These are phyloP conservation scores for Fraxinus floribunda DNA, from an alignment of 305 asterid species.

Conservation along the genomic window DNA sequence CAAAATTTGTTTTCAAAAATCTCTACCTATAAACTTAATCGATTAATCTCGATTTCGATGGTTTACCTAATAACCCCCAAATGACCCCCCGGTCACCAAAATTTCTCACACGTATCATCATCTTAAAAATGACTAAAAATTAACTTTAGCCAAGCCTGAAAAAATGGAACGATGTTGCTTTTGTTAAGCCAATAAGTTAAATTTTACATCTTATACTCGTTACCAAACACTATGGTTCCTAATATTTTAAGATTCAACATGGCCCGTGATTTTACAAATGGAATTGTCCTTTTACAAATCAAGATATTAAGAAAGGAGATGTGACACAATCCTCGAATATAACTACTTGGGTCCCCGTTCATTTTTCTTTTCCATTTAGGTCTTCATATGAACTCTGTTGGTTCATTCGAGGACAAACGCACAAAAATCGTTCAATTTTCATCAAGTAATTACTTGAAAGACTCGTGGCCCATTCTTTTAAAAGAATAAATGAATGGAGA, in stretches of 20 bases:
- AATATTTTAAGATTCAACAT: not conserved
- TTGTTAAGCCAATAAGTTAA: no score
- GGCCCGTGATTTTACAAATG: not conserved
- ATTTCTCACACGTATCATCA: no score
- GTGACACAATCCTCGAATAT: not conserved
- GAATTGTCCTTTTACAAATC: not conserved
- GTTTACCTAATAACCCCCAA: not conserved
- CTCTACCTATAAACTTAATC: not conserved
- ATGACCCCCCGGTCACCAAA: not conserved
- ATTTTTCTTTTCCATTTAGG: not conserved
- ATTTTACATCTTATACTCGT: no score
- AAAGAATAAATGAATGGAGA: not conserved
- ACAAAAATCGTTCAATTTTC: not conserved
- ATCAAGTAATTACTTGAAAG: not conserved
- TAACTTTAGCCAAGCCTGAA: no score
- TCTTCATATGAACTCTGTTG: not conserved
- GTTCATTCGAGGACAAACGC: not conserved
- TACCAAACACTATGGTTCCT: no score
- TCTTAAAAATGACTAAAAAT: no score
- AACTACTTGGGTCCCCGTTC: not conserved
- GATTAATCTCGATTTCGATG: not conserved
- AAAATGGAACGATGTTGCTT: no score
- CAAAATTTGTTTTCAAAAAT: not conserved
- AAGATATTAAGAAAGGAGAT: not conserved
- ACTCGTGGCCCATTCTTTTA: not conserved